A percentile compares a stretch with the other conserved stretches of the same genome.
Conservation (phyloP, 2,329 filamentous ascomycete species). For the Penicillium nordicum region DNA sequence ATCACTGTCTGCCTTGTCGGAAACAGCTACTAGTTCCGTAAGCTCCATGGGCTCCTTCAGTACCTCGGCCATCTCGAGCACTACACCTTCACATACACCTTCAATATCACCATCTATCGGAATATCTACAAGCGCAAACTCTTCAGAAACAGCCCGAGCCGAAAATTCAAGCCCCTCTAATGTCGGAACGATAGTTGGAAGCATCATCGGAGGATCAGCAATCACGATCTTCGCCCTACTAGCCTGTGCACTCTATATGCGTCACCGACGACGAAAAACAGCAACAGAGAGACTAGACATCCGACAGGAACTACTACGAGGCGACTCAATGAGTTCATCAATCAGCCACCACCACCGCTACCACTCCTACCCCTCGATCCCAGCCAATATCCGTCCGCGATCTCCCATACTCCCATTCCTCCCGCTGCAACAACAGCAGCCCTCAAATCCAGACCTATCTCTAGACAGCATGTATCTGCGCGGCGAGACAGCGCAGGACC, state of each 20-base stretch:
- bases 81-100: not conserved
- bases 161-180: not conserved
- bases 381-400: not conserved
- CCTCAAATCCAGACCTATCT: constrained; percentile 8
- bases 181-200: constrained; percentile 28
- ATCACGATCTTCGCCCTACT: constrained; percentile 25
- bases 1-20: not conserved
- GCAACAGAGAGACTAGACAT: constrained; percentile 5
- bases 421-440: constrained; percentile 3
- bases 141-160: not conserved
- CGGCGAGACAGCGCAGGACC: not conserved
- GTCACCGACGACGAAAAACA: constrained; percentile 19
- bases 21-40: not conserved
- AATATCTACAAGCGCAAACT: not conserved
- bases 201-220: constrained; percentile 26
- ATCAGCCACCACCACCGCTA: not conserved
- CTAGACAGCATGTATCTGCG: constrained; percentile 4
- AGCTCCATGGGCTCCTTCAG: not conserved
- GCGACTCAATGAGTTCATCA: constrained; percentile 17
- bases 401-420: constrained; percentile 9
- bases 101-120: not conserved
- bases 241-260: constrained; percentile 22
- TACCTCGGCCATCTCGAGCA: not conserved
- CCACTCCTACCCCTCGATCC: constrained; percentile 6
- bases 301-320: constrained; percentile 19